A percentile compares a stretch with the other conserved stretches of the same genome.
These are phyloP conservation scores for Theobroma cacao DNA, from an alignment of 345 rosid genomes.

Conservation along the genomic window DNA sequence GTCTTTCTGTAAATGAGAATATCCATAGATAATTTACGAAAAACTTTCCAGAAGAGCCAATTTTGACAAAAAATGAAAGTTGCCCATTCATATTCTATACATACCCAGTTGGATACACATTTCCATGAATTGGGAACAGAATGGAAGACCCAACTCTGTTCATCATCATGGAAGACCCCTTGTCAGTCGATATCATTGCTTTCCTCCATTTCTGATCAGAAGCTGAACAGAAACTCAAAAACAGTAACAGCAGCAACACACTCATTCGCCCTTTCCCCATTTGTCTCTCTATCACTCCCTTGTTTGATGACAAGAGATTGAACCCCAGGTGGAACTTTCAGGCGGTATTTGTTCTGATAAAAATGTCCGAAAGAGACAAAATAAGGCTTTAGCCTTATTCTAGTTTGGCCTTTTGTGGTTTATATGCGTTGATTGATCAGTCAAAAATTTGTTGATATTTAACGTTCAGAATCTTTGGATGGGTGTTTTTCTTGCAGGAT, in stretches of 20 bases:
- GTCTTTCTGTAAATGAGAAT: not conserved
- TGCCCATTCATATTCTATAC: not conserved
- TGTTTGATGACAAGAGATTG: too few relatives aligned
- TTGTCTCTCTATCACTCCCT: too few relatives aligned
- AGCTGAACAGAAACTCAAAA: slow-evolving; percentile 31
- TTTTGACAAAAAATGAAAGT: not conserved
- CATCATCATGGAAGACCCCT: not conserved
- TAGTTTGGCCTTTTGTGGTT: too few relatives aligned
- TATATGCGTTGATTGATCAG: too few relatives aligned
- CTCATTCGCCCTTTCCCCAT: too few relatives aligned
- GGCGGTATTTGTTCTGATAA: too few relatives aligned
- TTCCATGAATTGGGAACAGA: slow-evolving; percentile 12
- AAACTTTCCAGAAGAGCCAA: not conserved
- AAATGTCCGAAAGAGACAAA: too few relatives aligned
- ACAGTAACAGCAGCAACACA: slow-evolving; percentile 29
- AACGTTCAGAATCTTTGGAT: not conserved
- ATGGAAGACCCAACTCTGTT: not conserved
- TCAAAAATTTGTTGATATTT: not conserved
- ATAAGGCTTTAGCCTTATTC: too few relatives aligned
- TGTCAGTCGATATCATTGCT: not conserved
- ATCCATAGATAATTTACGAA: not conserved
- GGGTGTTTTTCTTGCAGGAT: not conserved
- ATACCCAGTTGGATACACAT: slow-evolving; percentile 6
- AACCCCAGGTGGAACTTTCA: too few relatives aligned
- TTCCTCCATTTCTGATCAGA: slow-evolving; percentile 26